Conservation (phyloP, 257 asterid species). For the Petunia secreta region DNA sequence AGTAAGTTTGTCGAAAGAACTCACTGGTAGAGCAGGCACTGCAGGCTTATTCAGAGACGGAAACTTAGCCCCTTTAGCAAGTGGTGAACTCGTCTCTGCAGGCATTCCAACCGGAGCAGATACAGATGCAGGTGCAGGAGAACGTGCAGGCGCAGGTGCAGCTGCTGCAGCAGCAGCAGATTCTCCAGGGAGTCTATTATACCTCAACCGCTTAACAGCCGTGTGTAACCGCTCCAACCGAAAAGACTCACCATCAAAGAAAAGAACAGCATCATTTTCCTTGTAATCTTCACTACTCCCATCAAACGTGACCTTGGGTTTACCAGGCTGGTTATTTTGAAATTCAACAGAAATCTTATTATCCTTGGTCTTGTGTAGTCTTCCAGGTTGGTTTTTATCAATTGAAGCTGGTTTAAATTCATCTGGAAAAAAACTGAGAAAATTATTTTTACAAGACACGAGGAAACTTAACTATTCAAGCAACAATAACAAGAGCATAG, state of each 20-base stretch:
- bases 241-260: slow-evolving; percentile 84
- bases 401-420: slow-evolving; percentile 99
- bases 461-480: background rate
- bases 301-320: slow-evolving; percentile 84
- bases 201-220: slow-evolving; percentile 89
- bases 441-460: background rate
- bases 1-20: slow-evolving; percentile 31
- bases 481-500: background rate
- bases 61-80: slow-evolving; percentile 58
- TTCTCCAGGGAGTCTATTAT: slow-evolving; percentile 76
- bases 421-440: slow-evolving; percentile 44
- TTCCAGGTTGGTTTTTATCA: slow-evolving; percentile 86
- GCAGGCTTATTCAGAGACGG: slow-evolving; percentile 57
- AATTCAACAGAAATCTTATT: slow-evolving; percentile 87
- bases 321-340: slow-evolving; percentile 84
- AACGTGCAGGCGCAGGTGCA: slow-evolving; percentile 45
- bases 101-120: slow-evolving; percentile 32
- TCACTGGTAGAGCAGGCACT: slow-evolving; percentile 59
- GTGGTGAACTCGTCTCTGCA: slow-evolving; percentile 57
- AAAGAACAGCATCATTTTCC: slow-evolving; percentile 89
- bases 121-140: slow-evolving; percentile 27
- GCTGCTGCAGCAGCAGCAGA: slow-evolving; percentile 49
- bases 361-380: slow-evolving; percentile 84
- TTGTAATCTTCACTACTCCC: slow-evolving; percentile 94
- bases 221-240: slow-evolving; percentile 89